Evolutionary conservation across 805 yeast genomes (phyloP).

Genomic region (Millerago galiae): DNA sequence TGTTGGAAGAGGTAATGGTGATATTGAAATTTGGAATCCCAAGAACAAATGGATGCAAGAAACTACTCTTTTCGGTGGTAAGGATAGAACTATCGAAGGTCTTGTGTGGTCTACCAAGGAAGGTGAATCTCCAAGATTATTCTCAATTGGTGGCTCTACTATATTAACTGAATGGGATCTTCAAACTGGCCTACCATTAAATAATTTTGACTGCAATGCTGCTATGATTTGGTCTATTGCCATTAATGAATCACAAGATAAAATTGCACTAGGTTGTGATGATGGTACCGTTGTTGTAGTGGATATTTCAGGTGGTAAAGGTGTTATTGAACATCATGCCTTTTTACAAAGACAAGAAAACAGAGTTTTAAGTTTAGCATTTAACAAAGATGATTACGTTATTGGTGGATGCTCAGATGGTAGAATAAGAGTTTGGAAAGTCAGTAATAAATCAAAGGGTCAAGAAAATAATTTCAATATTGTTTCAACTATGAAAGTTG

Average conservation of each 20-base stretch:
- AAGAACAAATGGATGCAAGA: conserved; percentile 78
- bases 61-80: conserved; percentile 64
- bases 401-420: conserved; percentile 98
- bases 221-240: conserved; percentile 91
- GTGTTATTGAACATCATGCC: conserved; percentile 66
- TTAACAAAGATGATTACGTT: conserved; percentile 59
- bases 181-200: conserved; percentile 59
- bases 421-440: conserved; percentile 75
- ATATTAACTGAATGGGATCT: conserved; percentile 90
- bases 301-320: conserved; percentile 83
- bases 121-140: conserved; percentile 58
- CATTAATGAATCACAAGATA: conserved; percentile 51
- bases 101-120: conserved; percentile 64
- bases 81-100: conserved; percentile 83
- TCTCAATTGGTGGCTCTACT: conserved; percentile 93
- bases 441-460: conserved; percentile 23
- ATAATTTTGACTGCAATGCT: conserved; percentile 82
- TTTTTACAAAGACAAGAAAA: conserved; percentile 80
- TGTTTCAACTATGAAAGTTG: conserved; percentile 85
- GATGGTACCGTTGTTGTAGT: conserved; percentile 85
- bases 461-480: conserved; percentile 49
- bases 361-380: conserved; percentile 71
- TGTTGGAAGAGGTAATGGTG: conserved; percentile 90
- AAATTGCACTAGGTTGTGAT: conserved; percentile 88
- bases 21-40: conserved; percentile 94